Evolutionary conservation across 345 rosid genomes (phyloP).

Genomic region (Corymbia maculata): DNA sequence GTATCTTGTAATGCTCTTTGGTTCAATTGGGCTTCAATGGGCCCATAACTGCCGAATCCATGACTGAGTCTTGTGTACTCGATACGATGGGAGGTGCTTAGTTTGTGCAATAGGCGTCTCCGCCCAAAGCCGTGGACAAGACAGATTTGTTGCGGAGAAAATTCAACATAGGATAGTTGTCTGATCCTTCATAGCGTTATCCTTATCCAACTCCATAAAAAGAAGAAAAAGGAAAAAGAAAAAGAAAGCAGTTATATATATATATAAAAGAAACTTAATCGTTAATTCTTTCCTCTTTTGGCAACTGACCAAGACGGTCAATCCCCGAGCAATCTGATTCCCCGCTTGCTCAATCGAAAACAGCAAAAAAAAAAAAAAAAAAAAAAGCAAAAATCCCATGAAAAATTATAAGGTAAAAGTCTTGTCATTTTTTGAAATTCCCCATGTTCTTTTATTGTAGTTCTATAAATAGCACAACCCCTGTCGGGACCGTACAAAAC

Average conservation of each 20-base stretch:
- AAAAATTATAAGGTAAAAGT: not conserved
- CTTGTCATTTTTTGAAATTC: not conserved
- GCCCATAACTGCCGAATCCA: accelerated
- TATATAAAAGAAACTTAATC: not conserved
- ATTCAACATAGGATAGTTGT: not conserved
- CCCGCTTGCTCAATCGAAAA: not conserved
- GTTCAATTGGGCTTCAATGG: accelerated
- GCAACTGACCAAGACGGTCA: not conserved
- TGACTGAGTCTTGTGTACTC: too few species aligned
- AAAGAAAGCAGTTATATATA: not conserved
- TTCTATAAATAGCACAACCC: not conserved
- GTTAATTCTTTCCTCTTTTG: not conserved
- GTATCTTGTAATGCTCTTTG: not conserved
- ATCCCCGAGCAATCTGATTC: not conserved
- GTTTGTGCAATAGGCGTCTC: not conserved
- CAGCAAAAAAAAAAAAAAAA: not conserved
- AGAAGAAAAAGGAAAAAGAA: not conserved
- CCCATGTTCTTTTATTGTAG: not conserved
- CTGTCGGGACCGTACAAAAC: not conserved
- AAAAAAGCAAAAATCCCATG: not conserved
- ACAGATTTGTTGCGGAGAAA: not conserved
- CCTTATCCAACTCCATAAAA: not conserved
- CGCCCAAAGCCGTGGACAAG: not conserved
- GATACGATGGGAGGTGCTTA: too few species aligned
- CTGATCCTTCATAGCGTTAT: not conserved